Evolutionary conservation across 2,329 filamentous ascomycete species (phyloP).

Genomic region (Alternaria arborescens): DNA sequence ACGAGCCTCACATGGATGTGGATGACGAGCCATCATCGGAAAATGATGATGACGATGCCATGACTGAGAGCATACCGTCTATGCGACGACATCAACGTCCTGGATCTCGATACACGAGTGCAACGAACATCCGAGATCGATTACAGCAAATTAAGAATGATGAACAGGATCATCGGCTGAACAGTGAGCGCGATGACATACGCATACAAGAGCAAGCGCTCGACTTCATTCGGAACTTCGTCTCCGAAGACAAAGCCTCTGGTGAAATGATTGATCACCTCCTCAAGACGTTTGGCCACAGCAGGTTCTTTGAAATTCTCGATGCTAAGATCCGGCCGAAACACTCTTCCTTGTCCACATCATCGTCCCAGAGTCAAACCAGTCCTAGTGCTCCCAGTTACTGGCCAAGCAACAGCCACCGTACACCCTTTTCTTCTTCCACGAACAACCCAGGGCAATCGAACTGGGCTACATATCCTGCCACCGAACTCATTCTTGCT

Average conservation of each 20-base stretch:
- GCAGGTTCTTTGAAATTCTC: constrained; percentile 82
- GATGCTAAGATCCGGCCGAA: constrained; percentile 75
- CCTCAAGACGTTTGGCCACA: constrained; percentile 76
- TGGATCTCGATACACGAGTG: constrained; percentile 48
- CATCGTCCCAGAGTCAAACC: constrained; percentile 16
- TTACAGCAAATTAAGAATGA: constrained; percentile 64
- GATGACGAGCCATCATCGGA: constrained; percentile 48
- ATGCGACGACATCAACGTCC: constrained; percentile 49
- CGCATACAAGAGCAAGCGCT: constrained; percentile 91
- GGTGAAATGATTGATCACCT: constrained; percentile 84
- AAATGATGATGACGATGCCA: constrained; percentile 58
- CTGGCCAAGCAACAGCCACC: constrained; percentile 68
- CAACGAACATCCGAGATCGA: constrained; percentile 49
- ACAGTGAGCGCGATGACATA: constrained; percentile 78
- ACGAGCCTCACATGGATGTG: constrained; percentile 54
- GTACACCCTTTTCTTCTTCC: constrained; percentile 60
- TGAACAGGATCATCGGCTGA: constrained; percentile 73
- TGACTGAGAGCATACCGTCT: constrained; percentile 56
- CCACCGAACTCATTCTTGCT: constrained; percentile 73
- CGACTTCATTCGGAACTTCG: constrained; percentile 88
- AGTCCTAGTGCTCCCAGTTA: constrained; percentile 32
- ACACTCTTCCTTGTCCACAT: constrained; percentile 14
- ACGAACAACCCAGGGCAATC: constrained; percentile 51
- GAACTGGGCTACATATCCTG: constrained; percentile 47
- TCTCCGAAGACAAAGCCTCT: constrained; percentile 68